Base-by-base conservation (phyloP, 2,329 filamentous ascomycete genomes). In the Aspergillus clavatus region DNA sequence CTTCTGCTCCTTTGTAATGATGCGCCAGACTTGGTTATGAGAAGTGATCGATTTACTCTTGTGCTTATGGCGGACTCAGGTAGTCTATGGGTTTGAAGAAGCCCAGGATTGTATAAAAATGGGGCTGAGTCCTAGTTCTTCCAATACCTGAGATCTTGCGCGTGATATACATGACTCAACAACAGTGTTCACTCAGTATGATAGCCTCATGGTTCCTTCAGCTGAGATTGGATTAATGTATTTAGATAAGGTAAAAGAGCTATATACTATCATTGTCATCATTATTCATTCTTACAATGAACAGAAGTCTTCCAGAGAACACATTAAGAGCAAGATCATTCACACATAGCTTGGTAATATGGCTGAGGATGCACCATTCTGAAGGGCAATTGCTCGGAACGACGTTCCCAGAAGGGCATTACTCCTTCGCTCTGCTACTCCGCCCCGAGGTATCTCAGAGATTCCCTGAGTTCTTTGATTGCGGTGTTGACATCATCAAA, bases 401-500 rank as follows among this genome's bases (percentile, higher is more conserved):
- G 5, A 12, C 16, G 8, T 1, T 18, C 16, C 6, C 4, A 3
- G 19, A 16, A 10, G 18, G 39, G 11, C 7, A 11, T 27, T 41
- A 16, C 4, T 22, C n/a, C 18, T 29, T 40, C 14, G 5, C 8
- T 19, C 18, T 18, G 18, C 67, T 59, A 84, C 28, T 71, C 71
- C 10, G 82, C 85, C 2, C 88, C 88, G 39, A 96, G 70, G 14
- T 75, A 71, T 45, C 79, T 73, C 51, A 98, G 70, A 3, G 93
- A 93, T 47, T 80, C 82, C 42, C 81, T 80, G 50, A 98, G 67
- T 62, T 98, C 90, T 59, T 84, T 83, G 4, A 97, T 83, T 0
- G 93, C 93, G 0, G 93, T 98, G 1, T 84, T 77, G 1, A 95
- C 86, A 64, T 98, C 93, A 56, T 98, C 93, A 67, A 98, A 98